These are phyloP conservation scores for Diaporthe longicolla DNA, from an alignment of 2,329 filamentous ascomycete species.

Conservation along the genomic window DNA sequence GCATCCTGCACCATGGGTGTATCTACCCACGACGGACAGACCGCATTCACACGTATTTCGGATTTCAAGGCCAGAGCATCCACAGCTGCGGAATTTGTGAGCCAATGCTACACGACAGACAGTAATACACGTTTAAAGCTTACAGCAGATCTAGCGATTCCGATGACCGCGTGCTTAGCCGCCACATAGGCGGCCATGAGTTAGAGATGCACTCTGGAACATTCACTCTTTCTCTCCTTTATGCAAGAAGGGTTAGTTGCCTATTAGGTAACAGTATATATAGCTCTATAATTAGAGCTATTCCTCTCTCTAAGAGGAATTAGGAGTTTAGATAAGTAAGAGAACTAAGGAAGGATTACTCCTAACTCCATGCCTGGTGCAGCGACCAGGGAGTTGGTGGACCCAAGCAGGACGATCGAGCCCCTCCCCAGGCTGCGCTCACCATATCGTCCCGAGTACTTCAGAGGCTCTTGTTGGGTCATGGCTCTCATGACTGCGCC, in stretches of 20 bases:
- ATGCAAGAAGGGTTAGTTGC: too few relatives aligned
- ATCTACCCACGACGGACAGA: conserved; percentile 52
- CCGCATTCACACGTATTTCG: conserved; percentile 51
- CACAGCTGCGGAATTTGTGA: neutral
- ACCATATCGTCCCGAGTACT: conserved; percentile 7
- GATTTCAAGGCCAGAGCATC: conserved; percentile 47
- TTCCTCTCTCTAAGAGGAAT: too few relatives aligned
- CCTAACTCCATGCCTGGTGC: conserved; percentile 26
- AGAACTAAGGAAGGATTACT: too few relatives aligned
- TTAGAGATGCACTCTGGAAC: too few relatives aligned
- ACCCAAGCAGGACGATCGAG: conserved; percentile 22
- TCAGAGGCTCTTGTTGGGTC: conserved; percentile 10
- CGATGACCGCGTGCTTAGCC: conserved; percentile 16
- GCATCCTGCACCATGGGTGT: conserved; percentile 49
- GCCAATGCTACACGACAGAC: neutral
- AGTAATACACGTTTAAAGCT: neutral
- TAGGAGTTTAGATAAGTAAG: too few relatives aligned
- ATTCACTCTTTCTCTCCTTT: too few relatives aligned
- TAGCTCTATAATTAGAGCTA: too few relatives aligned
- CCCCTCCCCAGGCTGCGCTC: conserved; percentile 14
- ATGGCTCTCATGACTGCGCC: conserved; percentile 11
- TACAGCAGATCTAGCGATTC: conserved; percentile 18
- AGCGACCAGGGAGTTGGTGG: neutral
- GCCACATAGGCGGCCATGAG: conserved; percentile 22
- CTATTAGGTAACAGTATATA: too few relatives aligned